Percentiles rank a stretch among this genome's conserved stretches.
Conservation (phyloP, 805 yeast species). For the Kodamaea leandrae region DNA sequence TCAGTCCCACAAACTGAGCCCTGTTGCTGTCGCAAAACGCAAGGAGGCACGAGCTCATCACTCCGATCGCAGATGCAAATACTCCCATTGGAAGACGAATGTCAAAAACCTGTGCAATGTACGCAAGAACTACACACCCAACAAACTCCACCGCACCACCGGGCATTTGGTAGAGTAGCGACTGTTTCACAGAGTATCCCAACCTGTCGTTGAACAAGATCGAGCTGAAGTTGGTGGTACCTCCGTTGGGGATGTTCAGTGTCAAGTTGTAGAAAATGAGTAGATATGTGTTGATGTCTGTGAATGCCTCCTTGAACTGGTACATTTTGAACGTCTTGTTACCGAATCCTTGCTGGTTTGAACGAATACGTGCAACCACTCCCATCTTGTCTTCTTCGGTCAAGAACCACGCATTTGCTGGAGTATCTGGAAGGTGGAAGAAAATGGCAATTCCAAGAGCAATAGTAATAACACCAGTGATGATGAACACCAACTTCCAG, state of each 20-base stretch:
- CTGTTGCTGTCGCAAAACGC: conserved; percentile 37
- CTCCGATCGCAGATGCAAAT: conserved; percentile 21
- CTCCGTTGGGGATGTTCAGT: conserved; percentile 37
- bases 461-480: conserved; percentile 59
- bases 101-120: conserved; percentile 21
- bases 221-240: conserved; percentile 35
- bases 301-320: conserved; percentile 37
- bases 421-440: conserved; percentile 56
- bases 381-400: conserved; percentile 30
- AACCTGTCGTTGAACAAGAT: conserved; percentile 27
- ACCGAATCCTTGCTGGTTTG: conserved; percentile 44
- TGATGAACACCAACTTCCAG: conserved; percentile 63
- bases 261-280: conserved; percentile 27
- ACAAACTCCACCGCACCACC: conserved; percentile 47
- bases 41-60: conserved; percentile 35
- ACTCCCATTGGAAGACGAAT: conserved; percentile 28
- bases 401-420: conserved; percentile 32
- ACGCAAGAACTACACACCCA: conserved; percentile 33
- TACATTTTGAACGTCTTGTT: conserved; percentile 34
- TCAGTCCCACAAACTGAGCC: conserved; percentile 26
- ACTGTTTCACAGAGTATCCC: conserved; percentile 26
- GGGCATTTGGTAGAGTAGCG: conserved; percentile 47
- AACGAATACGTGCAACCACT: conserved; percentile 51
- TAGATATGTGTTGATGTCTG: conserved; percentile 36
- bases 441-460: conserved; percentile 46